Evolutionary conservation across 2,329 filamentous ascomycete genomes (phyloP), one percentile per base, ranked within the genome.

Genomic region (Pyrenophora graminea): DNA sequence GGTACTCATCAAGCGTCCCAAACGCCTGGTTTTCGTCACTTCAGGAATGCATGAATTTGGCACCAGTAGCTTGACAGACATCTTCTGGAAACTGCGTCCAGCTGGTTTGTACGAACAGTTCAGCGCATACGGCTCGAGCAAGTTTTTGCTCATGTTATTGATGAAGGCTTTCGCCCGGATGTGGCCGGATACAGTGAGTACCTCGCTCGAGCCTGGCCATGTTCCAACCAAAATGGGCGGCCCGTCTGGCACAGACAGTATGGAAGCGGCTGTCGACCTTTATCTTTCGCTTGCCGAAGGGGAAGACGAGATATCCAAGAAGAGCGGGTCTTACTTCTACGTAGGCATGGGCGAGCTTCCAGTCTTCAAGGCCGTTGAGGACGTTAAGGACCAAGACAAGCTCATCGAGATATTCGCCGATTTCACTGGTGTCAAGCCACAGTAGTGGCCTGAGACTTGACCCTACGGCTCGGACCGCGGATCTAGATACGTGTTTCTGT

Each of bases 221-320:
- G 77, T 82, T 32, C 68, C 78, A 8, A 82, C 80, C 0, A 82
- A 82, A 66, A 81, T 82, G 77, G 80, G 80, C 7, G 82, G 77
- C 2, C 54, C 50, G 9, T 66, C 68, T 23, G 82, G 82, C 0
- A 68, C 79, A 0, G 81, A 76, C 0, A 75, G 75, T 15, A 67
- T 79, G n/a, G 72, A 80, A 30, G 74, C 74, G 27, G 77, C 77
- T 2, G 74, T 80, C 0, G 74, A 77, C 37, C 77, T 77, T 1
- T 80, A 81, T 61, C 75, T 77, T 2, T 76, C 77, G 64, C 74
- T 80, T 52, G 78, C 78, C 2, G 73, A 76, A 49, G 79, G 78
- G 0, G 63, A 71, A 17, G 67, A 67, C 38, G 49, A 55, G 15
- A 37, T 49, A 44, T 60, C 54, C 34, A 64, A 52, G 53, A 63